A percentile compares a stretch with the other conserved stretches of the same genome.
Evolutionary conservation across 805 yeast genomes (phyloP).

Genomic region (Wickerhamomyces rabaulensis): DNA sequence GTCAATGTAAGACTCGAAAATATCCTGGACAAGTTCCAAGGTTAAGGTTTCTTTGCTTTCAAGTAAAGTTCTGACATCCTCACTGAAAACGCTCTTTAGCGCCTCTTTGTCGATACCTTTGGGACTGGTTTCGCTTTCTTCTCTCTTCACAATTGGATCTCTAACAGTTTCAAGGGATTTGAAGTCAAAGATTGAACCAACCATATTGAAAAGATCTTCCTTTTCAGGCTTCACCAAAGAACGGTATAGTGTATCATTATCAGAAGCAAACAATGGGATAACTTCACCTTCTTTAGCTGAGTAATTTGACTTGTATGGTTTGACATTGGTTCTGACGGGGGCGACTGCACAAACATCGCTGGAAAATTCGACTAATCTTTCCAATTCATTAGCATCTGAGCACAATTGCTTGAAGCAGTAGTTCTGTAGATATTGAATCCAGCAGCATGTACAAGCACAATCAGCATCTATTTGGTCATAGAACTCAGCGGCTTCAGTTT

Average conservation of each 20-base stretch:
- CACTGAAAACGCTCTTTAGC: not conserved
- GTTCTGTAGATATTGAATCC: slow-evolving; percentile 19
- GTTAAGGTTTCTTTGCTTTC: not conserved
- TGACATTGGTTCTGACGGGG: slow-evolving; percentile 11
- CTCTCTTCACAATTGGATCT: not conserved
- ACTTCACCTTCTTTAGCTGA: not conserved
- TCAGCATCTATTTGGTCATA: slow-evolving; percentile 10
- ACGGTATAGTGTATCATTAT: slow-evolving; percentile 16
- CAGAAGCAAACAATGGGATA: slow-evolving; percentile 13
- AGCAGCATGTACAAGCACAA: slow-evolving; percentile 23
- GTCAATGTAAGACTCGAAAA: slow-evolving; percentile 5
- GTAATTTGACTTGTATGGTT: slow-evolving; percentile 8
- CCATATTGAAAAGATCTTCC: slow-evolving; percentile 7
- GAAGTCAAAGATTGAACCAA: slow-evolving; percentile 11
- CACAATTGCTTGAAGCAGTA: slow-evolving; percentile 22
- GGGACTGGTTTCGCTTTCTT: not conserved
- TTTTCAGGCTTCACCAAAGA: slow-evolving; percentile 15
- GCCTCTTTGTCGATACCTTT: not conserved
- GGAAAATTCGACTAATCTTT: slow-evolving; percentile 8
- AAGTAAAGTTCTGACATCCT: slow-evolving; percentile 2
- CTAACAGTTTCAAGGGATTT: not conserved
- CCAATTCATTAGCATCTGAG: slow-evolving; percentile 11
- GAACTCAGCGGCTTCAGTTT: not conserved
- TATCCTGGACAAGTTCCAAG: slow-evolving; percentile 7
- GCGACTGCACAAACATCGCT: slow-evolving; percentile 9